phyloP scores from a whole-genome alignment of 257 asterid species.

The Paulownia fortunei region DNA sequence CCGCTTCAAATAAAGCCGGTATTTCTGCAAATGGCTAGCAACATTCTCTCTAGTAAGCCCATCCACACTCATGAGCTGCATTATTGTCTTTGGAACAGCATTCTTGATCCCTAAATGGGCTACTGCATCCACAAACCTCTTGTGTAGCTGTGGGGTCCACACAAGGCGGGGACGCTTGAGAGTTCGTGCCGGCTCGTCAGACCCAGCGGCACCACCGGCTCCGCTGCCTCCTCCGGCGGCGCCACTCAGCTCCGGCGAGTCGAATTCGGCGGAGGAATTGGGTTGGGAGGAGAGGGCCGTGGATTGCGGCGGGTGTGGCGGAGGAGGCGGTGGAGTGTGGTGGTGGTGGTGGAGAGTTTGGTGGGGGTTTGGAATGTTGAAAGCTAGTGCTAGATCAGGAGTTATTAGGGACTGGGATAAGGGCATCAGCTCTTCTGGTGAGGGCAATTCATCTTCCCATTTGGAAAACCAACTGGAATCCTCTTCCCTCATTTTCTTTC shows the following conservation, averaged over 20 bases:
- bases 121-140: conserved; percentile 61
- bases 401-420: conserved; percentile 77
- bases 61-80: conserved; percentile 66
- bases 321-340: conserved; percentile 39
- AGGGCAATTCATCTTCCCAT: conserved; percentile 86
- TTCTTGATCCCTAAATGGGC: conserved; percentile 60
- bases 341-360: conserved; percentile 31
- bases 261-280: conserved; percentile 67
- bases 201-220: conserved; percentile 30
- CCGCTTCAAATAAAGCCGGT: conserved; percentile 57
- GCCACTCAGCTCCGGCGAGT: conserved; percentile 63
- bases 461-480: conserved; percentile 82
- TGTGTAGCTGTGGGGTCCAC: conserved; percentile 70
- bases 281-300: conserved; percentile 56
- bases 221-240: conserved; percentile 37
- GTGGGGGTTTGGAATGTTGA: conserved; percentile 60
- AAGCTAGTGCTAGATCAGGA: conserved; percentile 75
- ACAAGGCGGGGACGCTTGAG: conserved; percentile 63
- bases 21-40: conserved; percentile 64
- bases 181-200: conserved; percentile 59
- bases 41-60: conserved; percentile 61
- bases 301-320: conserved; percentile 45
- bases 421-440: conserved; percentile 84
- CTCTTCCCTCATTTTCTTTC: conserved; percentile 69
- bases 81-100: conserved; percentile 59